Evolutionary conservation across 2,329 filamentous ascomycete genomes (phyloP).

Genomic region (Fusarium incarnatum): DNA sequence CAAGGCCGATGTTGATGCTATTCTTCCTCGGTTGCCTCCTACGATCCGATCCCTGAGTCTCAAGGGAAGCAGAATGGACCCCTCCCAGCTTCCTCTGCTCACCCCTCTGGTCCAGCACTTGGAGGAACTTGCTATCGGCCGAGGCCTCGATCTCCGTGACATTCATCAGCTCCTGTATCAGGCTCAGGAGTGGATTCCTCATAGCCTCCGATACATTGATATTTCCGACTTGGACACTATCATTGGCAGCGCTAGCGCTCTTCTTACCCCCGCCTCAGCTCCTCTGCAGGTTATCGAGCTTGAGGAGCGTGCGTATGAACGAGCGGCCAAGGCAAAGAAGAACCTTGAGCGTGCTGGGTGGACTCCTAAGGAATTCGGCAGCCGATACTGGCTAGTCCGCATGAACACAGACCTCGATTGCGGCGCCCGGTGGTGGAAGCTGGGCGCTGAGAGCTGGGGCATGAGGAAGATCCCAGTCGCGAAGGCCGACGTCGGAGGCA

Average conservation of each 20-base stretch:
- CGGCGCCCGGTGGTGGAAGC: constrained; percentile 79
- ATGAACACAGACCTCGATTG: constrained; percentile 55
- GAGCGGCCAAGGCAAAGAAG: constrained; percentile 71
- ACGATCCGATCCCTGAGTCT: constrained; percentile 80
- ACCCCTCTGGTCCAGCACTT: constrained; percentile 74
- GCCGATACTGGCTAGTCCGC: constrained; percentile 75
- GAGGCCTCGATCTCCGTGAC: constrained; percentile 73
- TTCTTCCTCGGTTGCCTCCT: constrained; percentile 74
- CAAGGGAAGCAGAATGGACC: constrained; percentile 77
- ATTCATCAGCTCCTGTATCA: constrained; percentile 73
- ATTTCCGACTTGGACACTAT: constrained; percentile 73
- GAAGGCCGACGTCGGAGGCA: constrained; percentile 90
- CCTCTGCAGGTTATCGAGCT: constrained; percentile 84
- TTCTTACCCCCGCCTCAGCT: constrained; percentile 70
- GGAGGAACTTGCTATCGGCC: constrained; percentile 80
- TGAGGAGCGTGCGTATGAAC: constrained; percentile 73
- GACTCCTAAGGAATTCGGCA: constrained; percentile 76
- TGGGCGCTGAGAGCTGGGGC: constrained; percentile 86
- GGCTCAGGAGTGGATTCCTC: constrained; percentile 59
- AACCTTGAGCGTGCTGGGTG: constrained; percentile 74
- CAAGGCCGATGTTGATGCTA: constrained; percentile 70
- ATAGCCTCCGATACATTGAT: constrained; percentile 79
- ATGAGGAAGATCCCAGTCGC: constrained; percentile 94
- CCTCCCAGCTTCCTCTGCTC: constrained; percentile 72
- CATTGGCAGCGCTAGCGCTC: constrained; percentile 67